Evolutionary conservation across 2,329 filamentous ascomycete species (phyloP), one percentile per base, ranked within the genome.

Genomic region (Pseudogymnoascus sp.): DNA sequence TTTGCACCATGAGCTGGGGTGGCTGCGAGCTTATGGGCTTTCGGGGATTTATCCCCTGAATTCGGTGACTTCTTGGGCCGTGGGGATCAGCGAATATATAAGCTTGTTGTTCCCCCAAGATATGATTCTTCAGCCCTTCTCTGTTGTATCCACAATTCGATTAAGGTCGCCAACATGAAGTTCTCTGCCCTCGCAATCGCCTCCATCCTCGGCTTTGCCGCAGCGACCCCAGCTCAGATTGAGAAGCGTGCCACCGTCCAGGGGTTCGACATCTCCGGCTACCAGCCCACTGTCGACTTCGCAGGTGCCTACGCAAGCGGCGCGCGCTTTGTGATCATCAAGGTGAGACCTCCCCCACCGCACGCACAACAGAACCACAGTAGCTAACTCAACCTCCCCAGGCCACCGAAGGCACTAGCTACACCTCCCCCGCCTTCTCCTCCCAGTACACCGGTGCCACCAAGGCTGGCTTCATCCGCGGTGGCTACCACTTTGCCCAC

Each of bases 401-500:
- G 80, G 81, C 81, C 7, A 83, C 81, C 10, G 80, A 83, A 67
- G 79, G 81, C n/a, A 80, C 78, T 13, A 74, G 68, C 23, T 82
- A 77, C 69, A 76, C 68, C 35, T 77, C 79, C 66, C 69, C 75
- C n/a, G 66, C 59, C 23, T 84, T 84, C 74, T 77, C 74, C 64
- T 70, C 67, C 31, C 80, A 84, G 68, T 83, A 83, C 71, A 73
- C 65, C 2, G 76, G 76, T 26, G 81, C 82, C 35, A 83, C 80
- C 50, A 74, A 74, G 7, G 81, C 80, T 2, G 78, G 78, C 23
- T 73, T 85, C 64, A 80, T 84, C 70, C 80, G 81, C 21, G 82
- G 82, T 59, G 81, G 77, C 37, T 84, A 84, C 69, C 82, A 85
- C 75, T 83, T 83, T 66, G 82, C 82, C 4, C 77, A 77, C 37